Evolutionary conservation across 208 protist genomes (phyloP).

Genomic region (Endotrypanum monterogeii): DNA sequence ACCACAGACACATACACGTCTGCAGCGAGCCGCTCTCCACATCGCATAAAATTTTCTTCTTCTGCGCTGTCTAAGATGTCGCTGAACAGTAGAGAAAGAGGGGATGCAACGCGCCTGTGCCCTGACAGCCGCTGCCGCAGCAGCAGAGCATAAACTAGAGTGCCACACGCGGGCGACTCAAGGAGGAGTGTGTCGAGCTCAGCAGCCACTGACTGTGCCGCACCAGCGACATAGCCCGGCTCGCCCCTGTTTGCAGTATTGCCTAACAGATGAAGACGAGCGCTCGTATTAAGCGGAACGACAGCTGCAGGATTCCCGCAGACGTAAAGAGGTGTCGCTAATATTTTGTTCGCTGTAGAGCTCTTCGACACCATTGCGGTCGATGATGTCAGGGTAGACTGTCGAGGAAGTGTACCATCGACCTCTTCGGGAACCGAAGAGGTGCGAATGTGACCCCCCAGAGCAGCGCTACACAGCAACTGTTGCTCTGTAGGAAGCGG

Average conservation of each 20-base stretch:
- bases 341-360: slow-evolving; percentile 6
- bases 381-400: neutral
- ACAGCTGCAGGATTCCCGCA: slow-evolving; percentile 3
- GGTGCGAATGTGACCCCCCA: neutral
- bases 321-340: slow-evolving; percentile 30
- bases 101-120: neutral
- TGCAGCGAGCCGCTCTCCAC: neutral
- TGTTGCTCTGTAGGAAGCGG: slow-evolving; percentile 27
- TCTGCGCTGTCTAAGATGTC: neutral
- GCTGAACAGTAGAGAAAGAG: slow-evolving; percentile 2
- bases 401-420: neutral
- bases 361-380: neutral
- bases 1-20: slow-evolving; percentile 12
- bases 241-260: neutral
- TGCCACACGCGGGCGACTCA: slow-evolving; percentile 1
- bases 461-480: neutral
- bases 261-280: neutral
- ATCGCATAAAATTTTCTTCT: neutral
- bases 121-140: neutral
- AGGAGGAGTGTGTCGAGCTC: slow-evolving; percentile 6
- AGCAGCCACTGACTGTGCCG: neutral
- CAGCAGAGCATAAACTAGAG: slow-evolving; percentile 19
- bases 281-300: neutral
- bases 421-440: neutral
- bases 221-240: neutral